Base-by-base conservation (phyloP, 768 basidiomycete genomes). In the Termitomyces bulborhizus region DNA sequence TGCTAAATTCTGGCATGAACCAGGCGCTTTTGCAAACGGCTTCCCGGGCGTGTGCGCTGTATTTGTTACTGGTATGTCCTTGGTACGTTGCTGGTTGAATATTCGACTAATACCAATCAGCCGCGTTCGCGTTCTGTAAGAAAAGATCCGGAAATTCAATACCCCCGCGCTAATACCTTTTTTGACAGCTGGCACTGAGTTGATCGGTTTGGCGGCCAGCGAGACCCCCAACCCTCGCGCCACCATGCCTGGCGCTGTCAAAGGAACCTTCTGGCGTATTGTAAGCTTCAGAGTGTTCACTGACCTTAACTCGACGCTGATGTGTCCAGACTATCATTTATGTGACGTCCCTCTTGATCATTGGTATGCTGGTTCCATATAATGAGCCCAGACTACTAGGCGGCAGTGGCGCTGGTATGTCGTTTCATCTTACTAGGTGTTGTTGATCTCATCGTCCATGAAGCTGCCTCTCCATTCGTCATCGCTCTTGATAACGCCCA, bases 191-290 rank as follows among this genome's bases (percentile, higher is more conserved):
- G 76, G 76, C 46, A 78, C 76, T 18, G 76, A 78, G 56, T 68
- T 78, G 51, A 71, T 78, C 29, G 75, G 76, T 54, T 69, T 76
- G 45, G 76, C 75, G 34, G 76, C 73, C 21, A 71, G 69, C 58
- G 76, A 78, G 63, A 78, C 76, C 1, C 75, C 75, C 24, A 72
- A 78, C 59, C 75, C 76, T 21, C 71, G 75, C 49, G 60, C 66
- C 26, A 73, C 73, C 15, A 74, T 76, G 72, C 74, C 75, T 11
- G 60, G 67, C 39, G 76, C 76, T 39, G 74, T 78, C 32, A 76
- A 76, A 67, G 74, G 75, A 37, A 76, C 75, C 3, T 76, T 78
- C 66, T 76, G 75, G 75, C 76, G 74, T 63, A 72, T 77, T 43
- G 73, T 75, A 57, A 58, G 71, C 63, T 51, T 49, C n/a, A 11